Base-by-base conservation (phyloP, 2,329 filamentous ascomycete genomes). In the Colletotrichum godetiae region DNA sequence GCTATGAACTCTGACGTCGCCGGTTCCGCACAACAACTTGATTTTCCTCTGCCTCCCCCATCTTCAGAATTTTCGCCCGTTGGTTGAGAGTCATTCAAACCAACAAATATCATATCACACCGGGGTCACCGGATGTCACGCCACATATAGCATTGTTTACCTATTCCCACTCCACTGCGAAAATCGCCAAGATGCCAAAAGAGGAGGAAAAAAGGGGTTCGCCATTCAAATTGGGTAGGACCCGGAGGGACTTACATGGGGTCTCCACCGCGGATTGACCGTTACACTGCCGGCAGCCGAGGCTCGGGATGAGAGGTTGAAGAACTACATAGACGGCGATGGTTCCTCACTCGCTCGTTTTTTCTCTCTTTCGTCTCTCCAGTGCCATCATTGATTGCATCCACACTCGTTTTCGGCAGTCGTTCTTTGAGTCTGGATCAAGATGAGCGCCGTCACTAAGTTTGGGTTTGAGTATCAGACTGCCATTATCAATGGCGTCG, bases 401-500 rank as follows among this genome's bases (percentile, higher is more conserved):
- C 24, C 56, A 42, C 52, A 24, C 42, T 69, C 42, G 19, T 53
- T 68, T 27, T 13, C 12, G 4, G 29, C 7, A 52, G 27, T 56
- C 53, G 24, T 56, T 56, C 27, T 56, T 56, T 19, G 13, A n/a
- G 58, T 2, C 0, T 11, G 0, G 67, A 42, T 35, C 55, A 49
- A 49, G 12, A 73, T 73, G 70, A 27, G 13, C 2, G 55, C 33
- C 13, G 3, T 33, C 29, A 55, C 33, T n/a, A 35, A 31, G 60
- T 27, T 46, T 22, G 5, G 27, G 35, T 61, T 65, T 33, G n/a
- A 70, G 55, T 73, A 70, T 46, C 35, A 69, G 55, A 65, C 46
- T 19, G 70, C 70, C 42, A 65, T n/a, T 4, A 53, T 72, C 33
- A 74, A 72, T 77, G 91, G 90, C 64, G 85, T 87, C 73, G 92